These are phyloP conservation scores for Globisporangium barbulae DNA, from an alignment of 352 stramenopile species.

Conservation along the genomic window DNA sequence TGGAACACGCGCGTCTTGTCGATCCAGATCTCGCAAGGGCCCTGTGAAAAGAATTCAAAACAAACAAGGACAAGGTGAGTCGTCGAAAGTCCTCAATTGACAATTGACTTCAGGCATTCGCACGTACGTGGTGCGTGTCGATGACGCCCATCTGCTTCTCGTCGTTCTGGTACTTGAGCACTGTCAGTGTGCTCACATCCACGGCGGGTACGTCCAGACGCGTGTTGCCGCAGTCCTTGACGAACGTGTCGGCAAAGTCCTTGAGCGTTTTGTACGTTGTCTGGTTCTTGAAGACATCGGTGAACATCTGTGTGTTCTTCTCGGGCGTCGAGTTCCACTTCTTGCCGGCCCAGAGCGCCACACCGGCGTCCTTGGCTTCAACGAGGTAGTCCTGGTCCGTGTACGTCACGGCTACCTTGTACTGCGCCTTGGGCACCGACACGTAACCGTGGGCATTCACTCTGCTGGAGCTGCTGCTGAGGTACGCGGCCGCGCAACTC, in stretches of 20 bases:
- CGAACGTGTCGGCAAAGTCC: constrained; percentile 29
- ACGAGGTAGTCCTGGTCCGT: not conserved
- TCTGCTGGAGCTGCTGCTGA: not conserved
- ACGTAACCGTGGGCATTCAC: constrained; percentile 8
- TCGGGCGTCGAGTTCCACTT: constrained; percentile 16
- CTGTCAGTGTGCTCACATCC: constrained; percentile 31
- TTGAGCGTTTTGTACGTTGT: constrained; percentile 22
- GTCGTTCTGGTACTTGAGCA: constrained; percentile 50
- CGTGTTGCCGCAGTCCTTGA: constrained; percentile 26
- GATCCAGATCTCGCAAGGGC: constrained; percentile 50
- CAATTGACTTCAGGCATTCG: too few relatives aligned
- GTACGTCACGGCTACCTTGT: not conserved
- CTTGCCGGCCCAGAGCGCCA: constrained; percentile 11
- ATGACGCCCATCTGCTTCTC: constrained; percentile 34
- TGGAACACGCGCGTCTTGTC: constrained; percentile 32
- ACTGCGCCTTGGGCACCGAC: constrained; percentile 2
- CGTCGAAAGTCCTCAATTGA: too few relatives aligned
- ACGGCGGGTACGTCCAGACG: constrained; percentile 20
- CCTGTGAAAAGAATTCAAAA: not conserved
- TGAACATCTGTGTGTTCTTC: constrained; percentile 2
- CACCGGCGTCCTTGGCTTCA: not conserved
- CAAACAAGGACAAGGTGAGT: not conserved
- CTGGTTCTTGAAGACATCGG: constrained; percentile 6
- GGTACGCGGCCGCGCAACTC: not conserved
- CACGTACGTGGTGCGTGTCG: constrained; percentile 30